Conservation (phyloP, 139 green algal species). For the Parachlorella kessleri region DNA sequence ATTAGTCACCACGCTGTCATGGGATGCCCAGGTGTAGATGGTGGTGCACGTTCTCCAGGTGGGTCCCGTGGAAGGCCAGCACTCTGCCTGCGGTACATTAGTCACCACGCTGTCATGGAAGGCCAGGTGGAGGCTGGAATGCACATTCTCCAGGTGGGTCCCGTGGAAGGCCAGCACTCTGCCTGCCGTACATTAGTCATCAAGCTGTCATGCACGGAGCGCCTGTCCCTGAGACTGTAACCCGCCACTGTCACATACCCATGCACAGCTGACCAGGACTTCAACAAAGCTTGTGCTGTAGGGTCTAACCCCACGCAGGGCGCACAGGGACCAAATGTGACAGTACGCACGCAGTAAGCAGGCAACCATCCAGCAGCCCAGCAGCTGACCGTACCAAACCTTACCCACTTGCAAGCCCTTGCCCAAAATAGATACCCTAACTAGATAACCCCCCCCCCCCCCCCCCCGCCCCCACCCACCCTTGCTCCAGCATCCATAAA, state of each 20-base stretch:
- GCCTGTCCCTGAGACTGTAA: background rate
- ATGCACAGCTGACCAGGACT: too few relatives aligned
- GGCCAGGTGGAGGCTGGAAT: conserved; percentile 22
- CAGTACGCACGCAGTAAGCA: too few relatives aligned
- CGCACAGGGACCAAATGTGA: too few relatives aligned
- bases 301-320: too few relatives aligned
- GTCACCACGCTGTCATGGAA: conserved; percentile 8
- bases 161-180: conserved; percentile 19
- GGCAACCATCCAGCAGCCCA: too few relatives aligned
- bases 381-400: too few relatives aligned
- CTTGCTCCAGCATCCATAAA: too few relatives aligned
- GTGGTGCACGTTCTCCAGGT: conserved; percentile 24
- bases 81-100: background rate
- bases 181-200: background rate
- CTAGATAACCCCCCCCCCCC: too few relatives aligned
- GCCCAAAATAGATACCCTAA: too few relatives aligned
- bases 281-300: too few relatives aligned
- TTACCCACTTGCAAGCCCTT: too few relatives aligned
- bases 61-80: conserved; percentile 24
- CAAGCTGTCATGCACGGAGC: background rate
- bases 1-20: conserved; percentile 1
- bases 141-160: conserved; percentile 27
- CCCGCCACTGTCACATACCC: background rate
- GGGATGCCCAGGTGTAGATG: conserved; percentile 24
- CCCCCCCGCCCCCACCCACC: background rate